Evolutionary conservation across 2,329 filamentous ascomycete genomes (phyloP), one percentile per base, ranked within the genome.

Genomic region (Aureobasidium sp.): DNA sequence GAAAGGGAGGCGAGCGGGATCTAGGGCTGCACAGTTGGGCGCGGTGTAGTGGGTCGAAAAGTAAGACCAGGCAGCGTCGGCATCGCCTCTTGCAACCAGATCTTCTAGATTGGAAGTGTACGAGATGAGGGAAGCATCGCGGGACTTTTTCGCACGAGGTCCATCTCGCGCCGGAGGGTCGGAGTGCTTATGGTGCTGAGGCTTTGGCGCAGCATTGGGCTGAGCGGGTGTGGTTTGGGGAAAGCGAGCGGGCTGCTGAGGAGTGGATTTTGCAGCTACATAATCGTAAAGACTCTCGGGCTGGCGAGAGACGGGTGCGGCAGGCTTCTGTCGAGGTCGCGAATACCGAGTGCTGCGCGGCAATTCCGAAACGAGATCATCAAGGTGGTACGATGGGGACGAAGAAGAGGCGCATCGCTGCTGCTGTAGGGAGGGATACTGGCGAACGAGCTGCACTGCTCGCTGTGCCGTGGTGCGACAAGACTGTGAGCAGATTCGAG

Each of bases 281-380:
- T 62, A 62, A 9, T 62, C 60, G n/a, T 55, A 34, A 8, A 60
- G 45, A 14, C 41, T 39, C 8, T 20, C 42, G 8, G 55, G 22
- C 27, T 25, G 57, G 36, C 17, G 17, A 36, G 44, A 25, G 27
- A 36, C 15, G 5, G 57, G 15, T 1, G 57, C 25, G 27, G 45
- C 36, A 31, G 44, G 36, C 29, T 20, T 60, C 22, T 41, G 44
- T 29, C 57, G 44, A 42, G 57, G 57, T 14, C 47, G 34, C 15
- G 57, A 60, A 34, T 60, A 60, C 11, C 57, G 57, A 60, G 57
- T 60, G 45, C 57, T 60, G 31, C 44, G 57, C 34, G 55, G 55
- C 29, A 39, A 22, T 37, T 39, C 55, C 9, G 44, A 44, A 25
- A 60, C 37, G 5, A 60, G 44, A 27, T 37, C 42, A 39, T 59